Evolutionary conservation across 2,329 filamentous ascomycete genomes (phyloP).

Genomic region (Fusarium zealandicum): DNA sequence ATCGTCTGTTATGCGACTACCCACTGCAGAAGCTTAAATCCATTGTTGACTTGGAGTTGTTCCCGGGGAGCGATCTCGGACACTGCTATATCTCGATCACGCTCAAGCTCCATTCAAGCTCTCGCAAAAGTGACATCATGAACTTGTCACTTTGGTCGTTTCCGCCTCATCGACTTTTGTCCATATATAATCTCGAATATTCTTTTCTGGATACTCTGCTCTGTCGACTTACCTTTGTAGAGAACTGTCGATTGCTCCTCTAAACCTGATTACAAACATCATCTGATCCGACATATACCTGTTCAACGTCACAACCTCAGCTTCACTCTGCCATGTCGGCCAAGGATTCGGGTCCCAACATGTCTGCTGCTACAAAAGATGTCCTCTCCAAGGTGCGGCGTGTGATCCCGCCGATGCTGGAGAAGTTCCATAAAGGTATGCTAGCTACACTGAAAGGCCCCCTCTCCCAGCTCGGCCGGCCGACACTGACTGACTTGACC

Average conservation of each 20-base stretch:
- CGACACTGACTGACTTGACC: constrained; percentile 24
- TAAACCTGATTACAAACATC: background rate
- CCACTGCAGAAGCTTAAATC: too few relatives aligned
- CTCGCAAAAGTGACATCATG: constrained; percentile 33
- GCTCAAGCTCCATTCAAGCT: background rate
- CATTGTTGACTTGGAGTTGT: background rate
- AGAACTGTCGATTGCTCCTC: background rate
- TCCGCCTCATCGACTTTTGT: constrained; percentile 8
- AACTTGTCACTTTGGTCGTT: constrained; percentile 12
- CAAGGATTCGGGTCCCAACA: constrained; percentile 48
- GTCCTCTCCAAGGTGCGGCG: constrained; percentile 82
- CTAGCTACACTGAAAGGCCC: constrained; percentile 22
- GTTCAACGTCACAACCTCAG: background rate
- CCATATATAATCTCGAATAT: background rate
- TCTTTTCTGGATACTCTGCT: background rate
- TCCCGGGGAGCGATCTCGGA: background rate
- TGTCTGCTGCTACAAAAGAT: constrained; percentile 76
- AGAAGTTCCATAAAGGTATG: constrained; percentile 95
- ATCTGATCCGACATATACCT: background rate
- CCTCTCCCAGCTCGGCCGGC: background rate
- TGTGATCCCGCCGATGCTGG: constrained; percentile 93
- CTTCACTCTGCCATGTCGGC: constrained; percentile 35
- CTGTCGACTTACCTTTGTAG: background rate
- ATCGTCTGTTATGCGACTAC: too few relatives aligned
- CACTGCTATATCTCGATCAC: background rate